Conservation (phyloP, 768 basidiomycete genomes). For the Trametes meyenii region DNA sequence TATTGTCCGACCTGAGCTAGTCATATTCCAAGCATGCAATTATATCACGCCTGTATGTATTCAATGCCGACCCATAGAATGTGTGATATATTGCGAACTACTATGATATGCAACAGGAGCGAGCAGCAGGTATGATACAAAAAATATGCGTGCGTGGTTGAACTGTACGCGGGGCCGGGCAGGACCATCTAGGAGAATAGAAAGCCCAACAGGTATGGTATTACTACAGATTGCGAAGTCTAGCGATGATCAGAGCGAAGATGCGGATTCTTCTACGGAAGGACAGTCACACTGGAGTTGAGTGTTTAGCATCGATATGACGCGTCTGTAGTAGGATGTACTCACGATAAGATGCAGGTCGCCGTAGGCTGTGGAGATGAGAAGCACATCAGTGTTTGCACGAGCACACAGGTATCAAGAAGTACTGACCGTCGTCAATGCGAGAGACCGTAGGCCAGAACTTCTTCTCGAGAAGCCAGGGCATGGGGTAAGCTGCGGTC, state of each 20-base stretch:
- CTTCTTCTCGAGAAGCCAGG: slow-evolving; percentile 84
- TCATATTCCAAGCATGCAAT: neutral
- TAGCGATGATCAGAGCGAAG: slow-evolving; percentile 37
- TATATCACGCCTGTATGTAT: neutral
- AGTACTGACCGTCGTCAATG: slow-evolving; percentile 90
- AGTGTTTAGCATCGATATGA: slow-evolving; percentile 13
- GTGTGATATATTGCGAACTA: slow-evolving; percentile 29
- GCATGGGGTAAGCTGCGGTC: slow-evolving; percentile 87
- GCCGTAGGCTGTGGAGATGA: slow-evolving; percentile 68
- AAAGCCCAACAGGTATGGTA: slow-evolving; percentile 26
- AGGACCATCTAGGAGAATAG: slow-evolving; percentile 53
- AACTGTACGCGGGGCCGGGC: slow-evolving; percentile 49
- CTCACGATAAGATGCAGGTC: slow-evolving; percentile 88
- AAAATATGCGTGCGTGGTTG: slow-evolving; percentile 58
- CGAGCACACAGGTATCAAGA: neutral
- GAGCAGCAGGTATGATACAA: slow-evolving; percentile 32
- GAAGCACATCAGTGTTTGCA: slow-evolving; percentile 14
- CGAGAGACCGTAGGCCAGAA: slow-evolving; percentile 96
- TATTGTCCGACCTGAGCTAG: neutral
- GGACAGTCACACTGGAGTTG: slow-evolving; percentile 76
- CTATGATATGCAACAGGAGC: slow-evolving; percentile 20
- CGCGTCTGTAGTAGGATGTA: slow-evolving; percentile 19
- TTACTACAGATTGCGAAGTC: slow-evolving; percentile 15
- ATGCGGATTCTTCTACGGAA: slow-evolving; percentile 73
- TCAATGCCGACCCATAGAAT: slow-evolving; percentile 11